A percentile compares a stretch with the other conserved stretches of the same genome.
Conservation (phyloP, 805 yeast species). For the Priceomyces castillae region DNA sequence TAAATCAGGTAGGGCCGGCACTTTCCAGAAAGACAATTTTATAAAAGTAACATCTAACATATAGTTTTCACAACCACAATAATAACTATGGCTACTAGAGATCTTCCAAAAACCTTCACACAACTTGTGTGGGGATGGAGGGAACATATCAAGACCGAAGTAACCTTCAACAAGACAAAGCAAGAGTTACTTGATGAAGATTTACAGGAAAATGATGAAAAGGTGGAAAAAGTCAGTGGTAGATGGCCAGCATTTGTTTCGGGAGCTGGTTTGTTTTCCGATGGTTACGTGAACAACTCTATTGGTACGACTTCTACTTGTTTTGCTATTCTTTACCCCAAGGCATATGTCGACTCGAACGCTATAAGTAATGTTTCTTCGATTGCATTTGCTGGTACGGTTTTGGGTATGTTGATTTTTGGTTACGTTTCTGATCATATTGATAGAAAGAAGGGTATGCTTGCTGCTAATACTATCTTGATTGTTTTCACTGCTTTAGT, state of each 20-base stretch:
- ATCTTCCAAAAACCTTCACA: constrained; percentile 43
- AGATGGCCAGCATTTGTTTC: constrained; percentile 72
- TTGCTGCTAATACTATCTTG: constrained; percentile 69
- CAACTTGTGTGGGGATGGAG: constrained; percentile 44
- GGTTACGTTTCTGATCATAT: constrained; percentile 79
- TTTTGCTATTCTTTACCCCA: constrained; percentile 63
- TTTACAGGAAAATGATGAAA: constrained; percentile 18
- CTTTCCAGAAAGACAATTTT: background rate
- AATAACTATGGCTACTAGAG: constrained; percentile 40
- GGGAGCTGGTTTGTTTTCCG: constrained; percentile 92
- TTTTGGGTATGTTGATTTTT: constrained; percentile 77
- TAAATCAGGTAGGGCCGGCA: background rate
- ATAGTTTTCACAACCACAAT: background rate
- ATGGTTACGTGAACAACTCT: constrained; percentile 88
- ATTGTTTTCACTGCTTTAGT: constrained; percentile 75
- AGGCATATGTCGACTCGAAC: constrained; percentile 53
- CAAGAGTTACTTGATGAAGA: constrained; percentile 18
- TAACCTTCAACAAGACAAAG: constrained; percentile 33
- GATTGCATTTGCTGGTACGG: constrained; percentile 90
- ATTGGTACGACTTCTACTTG: constrained; percentile 76
- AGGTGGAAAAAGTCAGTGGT: constrained; percentile 15
- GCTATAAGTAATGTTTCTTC: constrained; percentile 82
- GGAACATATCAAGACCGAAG: constrained; percentile 40
- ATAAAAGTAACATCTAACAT: background rate
- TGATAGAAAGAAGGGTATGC: constrained; percentile 82